These are phyloP conservation scores for Rubus idaeus DNA, from an alignment of 306 rosid species.

Conservation along the genomic window DNA sequence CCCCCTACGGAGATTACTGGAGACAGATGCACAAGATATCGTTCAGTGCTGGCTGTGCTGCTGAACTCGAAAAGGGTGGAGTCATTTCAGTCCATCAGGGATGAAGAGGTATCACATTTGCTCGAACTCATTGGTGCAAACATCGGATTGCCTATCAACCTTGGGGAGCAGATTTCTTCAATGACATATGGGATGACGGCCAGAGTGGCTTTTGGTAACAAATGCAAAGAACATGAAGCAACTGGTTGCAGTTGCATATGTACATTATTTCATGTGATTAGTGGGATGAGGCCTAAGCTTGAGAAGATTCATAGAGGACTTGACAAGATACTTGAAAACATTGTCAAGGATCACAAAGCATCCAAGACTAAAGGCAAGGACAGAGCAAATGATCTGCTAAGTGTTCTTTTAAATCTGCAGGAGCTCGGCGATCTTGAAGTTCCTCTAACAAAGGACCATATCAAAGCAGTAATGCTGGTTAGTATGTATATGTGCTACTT, in stretches of 20 bases:
- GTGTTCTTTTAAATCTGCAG: constrained; percentile 18
- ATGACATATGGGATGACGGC: constrained; percentile 5
- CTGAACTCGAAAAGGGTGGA: constrained; percentile 38
- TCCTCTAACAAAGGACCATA: constrained; percentile 2
- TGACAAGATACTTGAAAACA: constrained; percentile 24
- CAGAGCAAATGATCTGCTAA: constrained; percentile 13
- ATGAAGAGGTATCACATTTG: constrained; percentile 34
- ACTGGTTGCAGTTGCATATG: constrained; percentile 18
- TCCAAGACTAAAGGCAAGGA: neutral
- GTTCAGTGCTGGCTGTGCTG: constrained; percentile 36
- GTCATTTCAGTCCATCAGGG: constrained; percentile 31
- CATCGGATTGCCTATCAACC: constrained; percentile 18
- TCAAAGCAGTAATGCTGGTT: constrained; percentile 26
- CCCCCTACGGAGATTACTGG: constrained; percentile 48
- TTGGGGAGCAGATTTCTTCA: neutral
- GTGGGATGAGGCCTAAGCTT: constrained; percentile 24
- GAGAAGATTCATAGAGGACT: constrained; percentile 12
- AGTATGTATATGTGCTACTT: neutral
- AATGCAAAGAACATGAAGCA: constrained; percentile 27
- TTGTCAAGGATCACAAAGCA: constrained; percentile 22
- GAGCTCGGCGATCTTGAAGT: neutral
- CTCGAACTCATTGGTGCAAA: constrained; percentile 17
- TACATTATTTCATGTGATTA: constrained; percentile 23
- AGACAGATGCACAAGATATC: constrained; percentile 45
- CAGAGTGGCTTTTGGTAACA: constrained; percentile 26